Conservation (phyloP, 495 filamentous ascomycete species). For the Aspergillus sclerotiicarbonarius region DNA sequence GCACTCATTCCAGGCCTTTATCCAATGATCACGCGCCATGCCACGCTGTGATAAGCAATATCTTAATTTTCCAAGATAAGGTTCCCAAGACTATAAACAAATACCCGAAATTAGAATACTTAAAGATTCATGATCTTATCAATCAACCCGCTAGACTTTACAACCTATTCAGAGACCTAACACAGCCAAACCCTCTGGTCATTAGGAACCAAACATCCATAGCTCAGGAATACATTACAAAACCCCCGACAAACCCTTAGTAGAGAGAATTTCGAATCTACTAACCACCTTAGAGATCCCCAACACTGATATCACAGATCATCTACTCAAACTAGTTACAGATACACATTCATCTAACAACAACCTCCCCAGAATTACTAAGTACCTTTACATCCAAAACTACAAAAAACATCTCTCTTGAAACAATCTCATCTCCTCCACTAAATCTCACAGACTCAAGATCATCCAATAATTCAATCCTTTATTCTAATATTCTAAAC, state of each 20-base stretch:
- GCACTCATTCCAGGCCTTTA: slow-evolving; percentile 41
- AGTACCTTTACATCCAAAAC: background rate
- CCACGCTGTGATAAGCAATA: slow-evolving; percentile 36
- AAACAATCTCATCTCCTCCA: background rate
- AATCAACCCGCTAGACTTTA: slow-evolving; percentile 23
- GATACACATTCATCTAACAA: slow-evolving; percentile 18
- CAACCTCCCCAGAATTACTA: background rate
- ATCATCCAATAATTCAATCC: background rate
- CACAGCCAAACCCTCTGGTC: slow-evolving; percentile 40
- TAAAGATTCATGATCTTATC: slow-evolving; percentile 29
- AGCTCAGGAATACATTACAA: slow-evolving; percentile 30
- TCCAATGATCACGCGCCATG: slow-evolving; percentile 39
- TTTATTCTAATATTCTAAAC: too few relatives aligned
- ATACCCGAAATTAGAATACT: slow-evolving; percentile 36
- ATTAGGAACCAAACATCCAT: slow-evolving; percentile 35
- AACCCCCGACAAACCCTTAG: slow-evolving; percentile 29
- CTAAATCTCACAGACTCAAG: background rate
- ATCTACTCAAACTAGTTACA: slow-evolving; percentile 29
- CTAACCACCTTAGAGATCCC: slow-evolving; percentile 35
- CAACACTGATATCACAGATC: slow-evolving; percentile 35
- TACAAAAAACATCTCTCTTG: background rate
- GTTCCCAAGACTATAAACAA: slow-evolving; percentile 34
- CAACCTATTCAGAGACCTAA: slow-evolving; percentile 32
- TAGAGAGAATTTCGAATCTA: slow-evolving; percentile 22
- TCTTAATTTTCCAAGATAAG: slow-evolving; percentile 26